Evolutionary conservation across 805 yeast species (phyloP), one percentile per base, ranked within the genome.

Genomic region (Blastobotrys terrestris): DNA sequence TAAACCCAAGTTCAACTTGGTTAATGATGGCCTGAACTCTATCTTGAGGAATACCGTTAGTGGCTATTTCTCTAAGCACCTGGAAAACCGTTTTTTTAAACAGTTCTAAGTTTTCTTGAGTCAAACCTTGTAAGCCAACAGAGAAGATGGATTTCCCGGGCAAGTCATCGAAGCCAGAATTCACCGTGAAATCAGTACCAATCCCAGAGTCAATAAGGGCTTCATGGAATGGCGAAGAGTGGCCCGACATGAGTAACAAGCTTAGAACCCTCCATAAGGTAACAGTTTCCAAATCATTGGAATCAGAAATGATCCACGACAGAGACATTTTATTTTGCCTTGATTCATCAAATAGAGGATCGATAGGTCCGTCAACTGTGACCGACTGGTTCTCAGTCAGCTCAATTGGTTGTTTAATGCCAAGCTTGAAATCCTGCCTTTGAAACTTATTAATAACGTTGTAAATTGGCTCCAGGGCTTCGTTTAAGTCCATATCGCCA

Each of bases 181-280:
- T 94, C 3, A 89, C 86, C 0, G 92, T 73, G 63, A 84, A 94
- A 58, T 94, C 97, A 49, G 87, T 80, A 43, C 94, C 98, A 35
- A 84, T 64, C 1, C 92, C 94, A 1, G 85, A 70, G 66, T 94
- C 99, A 52, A 94, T 85, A 52, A 94, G 72, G n/a, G 80, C 79
- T 67, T 90, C 88, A 67, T 91, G 88, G 52, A 94, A 74, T 4
- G 95, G 92, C 3, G 98, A 85, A 11, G 94, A 85, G 63, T 92
- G 98, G 1, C 98, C 98, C 64, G 88, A 96, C 58, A 84, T 79
- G 35, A 94, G 72, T 50, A 94, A 71, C 20, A 83, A 78, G 18
- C 87, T 80, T 47, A 90, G 70, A 7, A 90, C 72, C 53, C 83
- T 84, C 76, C 90, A 73, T 45, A 85, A 75, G 65, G 91, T 86